Conservation (phyloP, 2,329 filamentous ascomycete genomes). For the Diplocarpon rosae region DNA sequence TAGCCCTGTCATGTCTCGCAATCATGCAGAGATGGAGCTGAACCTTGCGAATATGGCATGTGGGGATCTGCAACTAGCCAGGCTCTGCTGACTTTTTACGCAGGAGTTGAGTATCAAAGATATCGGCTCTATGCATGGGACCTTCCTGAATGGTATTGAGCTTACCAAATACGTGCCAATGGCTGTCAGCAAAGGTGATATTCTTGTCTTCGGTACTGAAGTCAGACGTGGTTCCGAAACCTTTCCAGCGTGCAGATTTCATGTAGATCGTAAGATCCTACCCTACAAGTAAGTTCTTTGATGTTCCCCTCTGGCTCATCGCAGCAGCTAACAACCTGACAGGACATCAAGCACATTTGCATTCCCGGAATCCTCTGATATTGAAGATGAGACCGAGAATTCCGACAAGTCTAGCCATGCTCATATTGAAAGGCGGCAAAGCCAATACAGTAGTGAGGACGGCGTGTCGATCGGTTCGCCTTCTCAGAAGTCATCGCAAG, state of each 20-base stretch:
- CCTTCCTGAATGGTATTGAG: conserved; percentile 38
- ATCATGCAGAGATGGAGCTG: conserved; percentile 47
- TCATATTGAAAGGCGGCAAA: conserved; percentile 7
- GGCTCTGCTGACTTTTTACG: conserved; percentile 14
- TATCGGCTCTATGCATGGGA: conserved; percentile 51
- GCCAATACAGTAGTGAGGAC: conserved; percentile 19
- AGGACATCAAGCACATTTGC: conserved; percentile 17
- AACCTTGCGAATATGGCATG: conserved; percentile 36
- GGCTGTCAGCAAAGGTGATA: conserved; percentile 28
- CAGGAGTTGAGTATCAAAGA: conserved; percentile 40
- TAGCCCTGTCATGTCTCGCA: conserved; percentile 59
- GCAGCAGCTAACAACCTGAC: conserved; percentile 1
- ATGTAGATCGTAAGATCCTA: conserved; percentile 17
- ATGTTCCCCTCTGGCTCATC: neutral
- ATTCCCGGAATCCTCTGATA: conserved; percentile 23
- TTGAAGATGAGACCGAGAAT: conserved; percentile 22
- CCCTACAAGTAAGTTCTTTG: conserved; percentile 20
- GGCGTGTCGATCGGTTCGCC: conserved; percentile 19
- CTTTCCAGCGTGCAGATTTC: conserved; percentile 26
- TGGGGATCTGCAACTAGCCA: neutral
- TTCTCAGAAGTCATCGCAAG: conserved; percentile 13
- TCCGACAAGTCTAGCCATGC: conserved; percentile 20
- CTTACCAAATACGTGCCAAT: conserved; percentile 26
- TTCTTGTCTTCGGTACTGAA: conserved; percentile 36
- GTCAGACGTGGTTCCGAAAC: conserved; percentile 36